phyloP scores from a whole-genome alignment of 768 basidiomycete species.

The Tylopilus rubrobrunneus region DNA sequence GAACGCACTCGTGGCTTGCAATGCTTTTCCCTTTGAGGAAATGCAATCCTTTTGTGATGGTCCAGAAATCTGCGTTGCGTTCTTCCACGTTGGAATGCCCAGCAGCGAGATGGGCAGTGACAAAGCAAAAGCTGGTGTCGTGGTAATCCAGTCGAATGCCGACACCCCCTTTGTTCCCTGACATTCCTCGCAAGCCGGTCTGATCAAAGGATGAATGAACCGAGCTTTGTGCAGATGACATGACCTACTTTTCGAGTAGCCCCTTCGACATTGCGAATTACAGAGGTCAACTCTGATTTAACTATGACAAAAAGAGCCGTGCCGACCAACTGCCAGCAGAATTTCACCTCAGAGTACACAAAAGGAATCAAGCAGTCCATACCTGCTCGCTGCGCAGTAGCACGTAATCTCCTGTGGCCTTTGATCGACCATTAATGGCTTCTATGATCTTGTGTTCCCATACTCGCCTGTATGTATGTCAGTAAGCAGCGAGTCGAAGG shows the following conservation, averaged over 20 bases:
- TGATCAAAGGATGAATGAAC: constrained; percentile 26
- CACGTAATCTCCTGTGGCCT: constrained; percentile 67
- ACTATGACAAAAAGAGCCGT: constrained; percentile 87
- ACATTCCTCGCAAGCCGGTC: constrained; percentile 92
- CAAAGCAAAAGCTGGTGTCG: constrained; percentile 90
- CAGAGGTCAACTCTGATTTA: constrained; percentile 66
- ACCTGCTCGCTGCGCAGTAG: constrained; percentile 92
- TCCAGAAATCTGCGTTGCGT: constrained; percentile 87
- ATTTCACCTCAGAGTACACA: not conserved
- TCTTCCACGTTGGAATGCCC: constrained; percentile 89
- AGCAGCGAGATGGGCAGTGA: constrained; percentile 96
- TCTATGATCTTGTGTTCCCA: constrained; percentile 87
- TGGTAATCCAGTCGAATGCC: constrained; percentile 89
- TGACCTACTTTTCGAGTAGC: constrained; percentile 78
- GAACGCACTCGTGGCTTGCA: constrained; percentile 79
- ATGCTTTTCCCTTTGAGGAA: constrained; percentile 91
- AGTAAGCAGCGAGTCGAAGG: not conserved
- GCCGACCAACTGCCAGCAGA: constrained; percentile 72
- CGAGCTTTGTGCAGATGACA: not conserved
- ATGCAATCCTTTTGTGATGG: constrained; percentile 78
- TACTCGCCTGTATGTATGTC: constrained; percentile 51
- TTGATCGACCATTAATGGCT: constrained; percentile 66
- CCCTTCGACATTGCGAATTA: constrained; percentile 90
- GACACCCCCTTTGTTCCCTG: constrained; percentile 96
- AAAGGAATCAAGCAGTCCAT: not conserved